phyloP scores from a whole-genome alignment of 2,329 filamentous ascomycete species.

The Mollisia scopiformis region DNA sequence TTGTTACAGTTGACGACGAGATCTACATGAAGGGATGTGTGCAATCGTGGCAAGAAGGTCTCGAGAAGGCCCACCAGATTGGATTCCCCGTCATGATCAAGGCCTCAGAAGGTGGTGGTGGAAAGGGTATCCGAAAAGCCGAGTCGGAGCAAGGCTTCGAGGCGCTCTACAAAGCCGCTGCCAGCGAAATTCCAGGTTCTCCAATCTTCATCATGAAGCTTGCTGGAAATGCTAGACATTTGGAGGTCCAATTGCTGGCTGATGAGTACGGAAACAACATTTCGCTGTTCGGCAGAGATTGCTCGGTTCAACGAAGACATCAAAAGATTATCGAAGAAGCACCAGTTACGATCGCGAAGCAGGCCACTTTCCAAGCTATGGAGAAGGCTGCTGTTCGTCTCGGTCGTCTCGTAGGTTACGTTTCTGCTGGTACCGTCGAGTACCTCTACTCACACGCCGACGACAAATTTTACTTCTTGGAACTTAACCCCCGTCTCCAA shows the following conservation, averaged over 20 bases:
- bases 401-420: constrained; percentile 93
- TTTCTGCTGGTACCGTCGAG: constrained; percentile 97
- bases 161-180: constrained; percentile 89
- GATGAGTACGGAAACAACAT: constrained; percentile 99
- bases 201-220: constrained; percentile 99
- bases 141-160: constrained; percentile 82
- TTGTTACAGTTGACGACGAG: constrained; percentile 88
- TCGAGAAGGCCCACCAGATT: constrained; percentile 83
- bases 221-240: constrained; percentile 91
- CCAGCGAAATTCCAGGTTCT: constrained; percentile 95
- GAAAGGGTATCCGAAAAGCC: constrained; percentile 98
- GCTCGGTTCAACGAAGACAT: constrained; percentile 95
- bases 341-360: constrained; percentile 92
- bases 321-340: constrained; percentile 99
- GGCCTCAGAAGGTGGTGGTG: constrained; percentile 98
- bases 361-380: constrained; percentile 90
- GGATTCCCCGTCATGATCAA: constrained; percentile 99
- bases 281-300: constrained; percentile 97
- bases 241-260: constrained; percentile 95
- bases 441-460: constrained; percentile 98
- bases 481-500: constrained; percentile 97
- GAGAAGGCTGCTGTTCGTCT: constrained; percentile 94
- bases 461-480: constrained; percentile 99
- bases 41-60: constrained; percentile 84
- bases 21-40: constrained; percentile 92